Conservation (phyloP, 2,329 filamentous ascomycete genomes). For the Zalaria obscura region DNA sequence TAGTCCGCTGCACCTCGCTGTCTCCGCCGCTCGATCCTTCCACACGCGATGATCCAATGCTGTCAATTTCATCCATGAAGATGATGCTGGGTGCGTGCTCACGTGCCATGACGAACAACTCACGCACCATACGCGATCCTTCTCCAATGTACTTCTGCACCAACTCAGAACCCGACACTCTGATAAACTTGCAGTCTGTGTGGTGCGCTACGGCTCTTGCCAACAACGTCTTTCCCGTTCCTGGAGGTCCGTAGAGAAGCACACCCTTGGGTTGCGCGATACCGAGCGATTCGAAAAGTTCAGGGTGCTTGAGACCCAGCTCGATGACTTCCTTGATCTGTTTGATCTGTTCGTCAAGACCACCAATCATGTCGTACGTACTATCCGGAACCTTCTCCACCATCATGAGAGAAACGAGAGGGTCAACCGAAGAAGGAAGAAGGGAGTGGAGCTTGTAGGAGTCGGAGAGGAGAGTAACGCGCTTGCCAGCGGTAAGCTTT, state of each 20-base stretch:
- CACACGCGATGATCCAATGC: slow-evolving; percentile 91
- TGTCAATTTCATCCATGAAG: slow-evolving; percentile 99
- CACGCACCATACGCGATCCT: slow-evolving; percentile 93
- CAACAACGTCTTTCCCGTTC: slow-evolving; percentile 91
- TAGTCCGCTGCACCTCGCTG: slow-evolving; percentile 95
- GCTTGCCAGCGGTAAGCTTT: slow-evolving; percentile 95
- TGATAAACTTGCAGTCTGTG: slow-evolving; percentile 98
- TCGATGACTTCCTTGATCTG: slow-evolving; percentile 99
- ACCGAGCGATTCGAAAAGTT: slow-evolving; percentile 96
- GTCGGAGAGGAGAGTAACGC: slow-evolving; percentile 89
- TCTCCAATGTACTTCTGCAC: slow-evolving; percentile 99
- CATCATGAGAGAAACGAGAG: slow-evolving; percentile 99
- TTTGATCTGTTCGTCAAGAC: slow-evolving; percentile 97
- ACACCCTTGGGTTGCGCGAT: slow-evolving; percentile 98
- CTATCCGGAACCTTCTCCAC: slow-evolving; percentile 99
- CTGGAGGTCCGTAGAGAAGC: slow-evolving; percentile 86
- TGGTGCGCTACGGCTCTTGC: slow-evolving; percentile 95
- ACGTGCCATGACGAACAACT: slow-evolving; percentile 97
- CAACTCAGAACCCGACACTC: slow-evolving; percentile 87
- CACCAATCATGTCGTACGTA: slow-evolving; percentile 99
- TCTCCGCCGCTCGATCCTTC: slow-evolving; percentile 92
- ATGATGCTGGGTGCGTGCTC: slow-evolving; percentile 98
- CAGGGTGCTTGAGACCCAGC: slow-evolving; percentile 92
- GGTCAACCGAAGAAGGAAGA: slow-evolving; percentile 93
- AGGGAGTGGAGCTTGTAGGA: slow-evolving; percentile 99